Base-by-base conservation (phyloP, 1,284 basidiomycete genomes). In the Marasmius tenuissimus region DNA sequence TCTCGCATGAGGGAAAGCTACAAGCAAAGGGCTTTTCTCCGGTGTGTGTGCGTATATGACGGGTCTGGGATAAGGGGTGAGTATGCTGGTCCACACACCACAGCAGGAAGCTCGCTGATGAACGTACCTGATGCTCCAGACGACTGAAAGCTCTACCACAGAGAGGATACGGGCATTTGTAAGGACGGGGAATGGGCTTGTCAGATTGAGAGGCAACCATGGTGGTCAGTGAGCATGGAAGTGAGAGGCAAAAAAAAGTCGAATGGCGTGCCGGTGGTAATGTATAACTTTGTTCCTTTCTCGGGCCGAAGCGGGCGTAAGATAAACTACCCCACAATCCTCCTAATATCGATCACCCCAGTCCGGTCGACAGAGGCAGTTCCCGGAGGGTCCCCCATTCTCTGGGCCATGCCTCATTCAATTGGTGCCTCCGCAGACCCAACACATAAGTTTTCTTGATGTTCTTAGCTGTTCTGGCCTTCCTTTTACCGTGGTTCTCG, bases 11-110 rank as follows among this genome's bases (percentile, higher is more conserved):
- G 0, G 94, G 89, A 75, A 92, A 94, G 0, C 88, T 92, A 83
- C 97, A 99, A 38, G 88, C 85, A 72, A 98, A 98, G 1, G 97
- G 97, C 72, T 97, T 98, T 76, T 98, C 97, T 68, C 97, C 97
- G 0, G 97, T 99, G 75, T 99, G 97, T 0, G 96, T 99, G 61
- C 97, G 92, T 61, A 98, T 97, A 74, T 99, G 97, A 61, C 97
- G 91, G 20, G 96, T 99, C 92, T 98, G 75, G 50, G 58, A 50
- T 63, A 59, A 48, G 63, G 42, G 52, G 58, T 60, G 16, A 61
- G 57, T 59, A 57, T 59, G 51, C 52, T 34, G 52, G 39, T 37
- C 38, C 49, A 12, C 39, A 53, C 35, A 49, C 42, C 61, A 55
- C 22, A 48, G 39, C 27, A 71, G 40, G 63, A 39, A 63, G 61